phyloP scores from a whole-genome alignment of 768 basidiomycete genomes.

The Boletus fagicola region DNA sequence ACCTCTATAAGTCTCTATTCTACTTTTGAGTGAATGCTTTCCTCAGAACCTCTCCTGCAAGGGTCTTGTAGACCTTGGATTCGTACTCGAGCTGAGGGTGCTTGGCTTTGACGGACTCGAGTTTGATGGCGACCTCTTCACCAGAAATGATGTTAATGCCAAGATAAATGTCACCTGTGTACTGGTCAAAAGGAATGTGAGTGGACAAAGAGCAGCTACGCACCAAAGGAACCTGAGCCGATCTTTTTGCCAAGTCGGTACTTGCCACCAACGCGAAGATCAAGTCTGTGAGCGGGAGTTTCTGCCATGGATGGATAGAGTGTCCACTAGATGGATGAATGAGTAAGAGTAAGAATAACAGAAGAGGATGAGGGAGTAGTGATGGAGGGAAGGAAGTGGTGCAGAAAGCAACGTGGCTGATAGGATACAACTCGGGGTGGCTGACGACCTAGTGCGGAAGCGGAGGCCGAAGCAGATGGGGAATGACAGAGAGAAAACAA shows the following conservation, averaged over 20 bases:
- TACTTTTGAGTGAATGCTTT: too few species aligned
- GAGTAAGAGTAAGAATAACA: constrained; percentile 13
- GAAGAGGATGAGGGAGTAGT: constrained; percentile 14
- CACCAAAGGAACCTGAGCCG: constrained; percentile 96
- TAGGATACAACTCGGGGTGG: constrained; percentile 37
- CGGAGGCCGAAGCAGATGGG: neutral
- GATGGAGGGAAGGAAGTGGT: constrained; percentile 30
- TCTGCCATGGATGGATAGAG: constrained; percentile 61
- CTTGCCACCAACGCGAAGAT: constrained; percentile 89
- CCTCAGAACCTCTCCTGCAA: too few species aligned
- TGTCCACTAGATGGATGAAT: constrained; percentile 13
- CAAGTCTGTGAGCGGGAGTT: constrained; percentile 65
- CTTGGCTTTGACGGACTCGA: constrained; percentile 99
- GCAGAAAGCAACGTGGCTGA: constrained; percentile 31
- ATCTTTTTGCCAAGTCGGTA: constrained; percentile 99
- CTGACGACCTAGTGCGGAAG: constrained; percentile 26
- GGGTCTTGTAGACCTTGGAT: constrained; percentile 93
- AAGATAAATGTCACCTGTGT: constrained; percentile 93
- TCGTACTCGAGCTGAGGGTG: constrained; percentile 99
- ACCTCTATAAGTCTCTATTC: too few species aligned
- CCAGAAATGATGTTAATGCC: constrained; percentile 99
- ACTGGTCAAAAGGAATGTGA: constrained; percentile 8
- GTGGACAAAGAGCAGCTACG: constrained; percentile 31
- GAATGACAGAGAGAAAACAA: neutral
- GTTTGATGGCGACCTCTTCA: constrained; percentile 99